Conservation (phyloP, 768 basidiomycete species). For the Tylopilus sp. region DNA sequence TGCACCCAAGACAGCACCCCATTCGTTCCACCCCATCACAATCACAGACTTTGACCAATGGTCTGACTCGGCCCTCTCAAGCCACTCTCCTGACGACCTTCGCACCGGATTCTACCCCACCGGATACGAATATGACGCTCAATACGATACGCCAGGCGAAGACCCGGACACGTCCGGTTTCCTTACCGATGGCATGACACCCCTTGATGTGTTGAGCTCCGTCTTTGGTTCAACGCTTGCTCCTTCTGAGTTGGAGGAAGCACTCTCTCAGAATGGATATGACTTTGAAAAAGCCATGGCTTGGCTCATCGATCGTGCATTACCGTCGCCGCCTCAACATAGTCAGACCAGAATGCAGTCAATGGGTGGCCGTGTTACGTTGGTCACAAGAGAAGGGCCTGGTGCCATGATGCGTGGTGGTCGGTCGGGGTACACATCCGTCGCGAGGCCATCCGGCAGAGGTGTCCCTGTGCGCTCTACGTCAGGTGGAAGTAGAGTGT, state of each 20-base stretch:
- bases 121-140: conserved; percentile 31
- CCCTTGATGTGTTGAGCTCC: conserved; percentile 91
- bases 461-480: conserved; percentile 32
- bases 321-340: conserved; percentile 42
- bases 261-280: conserved; percentile 80
- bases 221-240: conserved; percentile 91
- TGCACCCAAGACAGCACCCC: conserved; percentile 41
- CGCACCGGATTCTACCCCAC: conserved; percentile 30
- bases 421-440: conserved; percentile 34
- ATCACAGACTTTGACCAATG: conserved; percentile 63
- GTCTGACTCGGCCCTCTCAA: conserved; percentile 52
- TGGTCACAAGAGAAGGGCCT: conserved; percentile 56
- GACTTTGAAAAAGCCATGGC: conserved; percentile 97
- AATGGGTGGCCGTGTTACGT: conserved; percentile 63
- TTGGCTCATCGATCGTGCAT: conserved; percentile 79
- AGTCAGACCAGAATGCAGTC: conserved; percentile 48
- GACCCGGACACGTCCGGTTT: conserved; percentile 54
- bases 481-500: conserved; percentile 67
- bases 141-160: conserved; percentile 31
- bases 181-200: conserved; percentile 92
- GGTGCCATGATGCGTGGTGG: conserved; percentile 38
- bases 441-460: conserved; percentile 20
- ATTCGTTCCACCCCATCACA: conserved; percentile 59
- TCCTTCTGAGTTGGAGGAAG: conserved; percentile 90
- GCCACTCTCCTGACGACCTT: conserved; percentile 50